Base-by-base conservation (phyloP, 306 rosid species). In the Luffa acutangula region DNA sequence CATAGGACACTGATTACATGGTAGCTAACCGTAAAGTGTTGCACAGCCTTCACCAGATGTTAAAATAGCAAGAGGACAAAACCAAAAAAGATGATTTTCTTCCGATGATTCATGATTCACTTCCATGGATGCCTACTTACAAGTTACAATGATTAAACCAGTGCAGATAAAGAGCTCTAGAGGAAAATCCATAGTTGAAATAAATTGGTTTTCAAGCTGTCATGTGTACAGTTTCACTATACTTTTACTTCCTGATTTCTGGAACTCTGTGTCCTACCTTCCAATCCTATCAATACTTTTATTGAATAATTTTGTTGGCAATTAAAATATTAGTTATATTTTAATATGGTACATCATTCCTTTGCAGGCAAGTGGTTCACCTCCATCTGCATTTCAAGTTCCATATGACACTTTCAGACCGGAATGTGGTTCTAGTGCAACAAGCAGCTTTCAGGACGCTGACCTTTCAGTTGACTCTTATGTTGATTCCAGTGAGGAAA, bases 321-420 rank as follows among this genome's bases (percentile, higher is more conserved):
- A 42, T 45, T 78, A 54, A 34, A 49, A 78, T 54, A 11, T 10
- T 13, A 36, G 4, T 36, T 4, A 36, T 39, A 57, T 39, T 57
- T 13, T 3, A 37, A 20, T 41, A 13, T 59, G 10, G 46, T 33
- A n/a, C 14, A 56, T 56, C 54, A 43, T 59, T 83, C 80, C 72
- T 79, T 67, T 87, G 88, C 98, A 95, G 98, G 91, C 93, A 72
- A 91, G 93, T 85, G 98, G 98, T 82, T 92, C 95, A 82, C 98
- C 98, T 88, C 98, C 96, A 58, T 95, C 97, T 83, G 93, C 98
- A 72, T 95, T 95, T 88, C 85, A 81, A 81, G 86, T 95, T 80
- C 97, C 97, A 2, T 92, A 92, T 64, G 84, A 95, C 80, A 88
- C 93, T 88, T 95, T 91, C 90, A 82, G 83, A 85, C 87, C 86